A percentile compares a stretch with the other conserved stretches of the same genome.
phyloP scores from a whole-genome alignment of 2,329 filamentous ascomycete genomes.

The Penicillium corylophilum region DNA sequence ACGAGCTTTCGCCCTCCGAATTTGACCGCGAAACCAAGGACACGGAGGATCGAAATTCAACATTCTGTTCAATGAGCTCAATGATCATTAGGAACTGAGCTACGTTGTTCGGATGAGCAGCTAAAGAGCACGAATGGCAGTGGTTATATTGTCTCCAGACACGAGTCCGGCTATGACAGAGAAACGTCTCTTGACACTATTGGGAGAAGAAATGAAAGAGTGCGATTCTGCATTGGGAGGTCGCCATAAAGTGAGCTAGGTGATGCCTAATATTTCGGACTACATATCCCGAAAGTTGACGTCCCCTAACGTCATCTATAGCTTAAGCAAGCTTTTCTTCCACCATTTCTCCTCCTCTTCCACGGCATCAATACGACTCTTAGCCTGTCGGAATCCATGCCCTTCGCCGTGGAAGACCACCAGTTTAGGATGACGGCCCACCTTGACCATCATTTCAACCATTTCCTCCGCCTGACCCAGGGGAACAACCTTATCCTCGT shows the following conservation, averaged over 20 bases:
- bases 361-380: constrained; percentile 43
- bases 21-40: no score
- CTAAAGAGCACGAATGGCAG: no score
- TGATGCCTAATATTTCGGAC: neutral
- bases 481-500: constrained; percentile 57
- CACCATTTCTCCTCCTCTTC: constrained; percentile 52
- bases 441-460: constrained; percentile 42
- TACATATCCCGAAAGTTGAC: neutral
- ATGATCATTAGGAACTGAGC: no score
- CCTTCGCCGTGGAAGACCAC: constrained; percentile 51
- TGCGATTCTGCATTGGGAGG: neutral
- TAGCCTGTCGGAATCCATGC: constrained; percentile 48
- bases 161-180: no score
- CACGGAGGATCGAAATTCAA: no score
- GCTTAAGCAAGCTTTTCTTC: constrained; percentile 21
- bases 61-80: no score
- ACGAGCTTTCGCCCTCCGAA: no score
- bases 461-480: constrained; percentile 56
- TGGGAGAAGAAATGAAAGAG: neutral
- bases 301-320: neutral
- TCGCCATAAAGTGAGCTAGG: neutral
- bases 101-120: no score
- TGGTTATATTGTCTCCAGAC: no score
- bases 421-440: constrained; percentile 46
- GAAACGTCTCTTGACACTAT: no score